A percentile compares a stretch with the other conserved stretches of the same genome.
These are phyloP conservation scores for Begonia fuchsioides DNA, from an alignment of 306 rosid genomes.

Conservation along the genomic window DNA sequence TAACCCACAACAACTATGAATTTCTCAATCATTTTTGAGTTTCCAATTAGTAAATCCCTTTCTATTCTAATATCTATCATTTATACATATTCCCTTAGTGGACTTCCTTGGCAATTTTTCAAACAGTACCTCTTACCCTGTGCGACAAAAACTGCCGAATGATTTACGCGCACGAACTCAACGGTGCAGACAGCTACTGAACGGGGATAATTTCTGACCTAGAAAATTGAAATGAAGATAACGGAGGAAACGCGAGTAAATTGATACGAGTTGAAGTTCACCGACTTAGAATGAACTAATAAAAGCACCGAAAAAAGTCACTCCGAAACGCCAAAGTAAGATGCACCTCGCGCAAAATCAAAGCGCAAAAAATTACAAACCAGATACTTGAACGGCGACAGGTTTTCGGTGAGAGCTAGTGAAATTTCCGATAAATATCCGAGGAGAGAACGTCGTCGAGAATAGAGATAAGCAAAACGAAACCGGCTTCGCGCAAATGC, in stretches of 20 bases:
- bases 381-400: slow-evolving; percentile 19
- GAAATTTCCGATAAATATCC: slow-evolving; percentile 14
- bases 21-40: too few relatives aligned
- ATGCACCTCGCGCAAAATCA: background rate
- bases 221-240: background rate
- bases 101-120: too few relatives aligned
- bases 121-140: too few relatives aligned
- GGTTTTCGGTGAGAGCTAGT: too few relatives aligned
- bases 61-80: too few relatives aligned
- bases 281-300: background rate
- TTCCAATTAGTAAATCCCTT: too few relatives aligned
- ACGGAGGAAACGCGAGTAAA: background rate
- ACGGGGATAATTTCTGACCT: background rate
- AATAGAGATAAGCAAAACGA: slow-evolving; percentile 21
- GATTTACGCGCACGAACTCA: background rate
- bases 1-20: too few relatives aligned
- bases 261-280: background rate
- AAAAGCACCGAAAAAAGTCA: background rate
- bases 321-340: background rate
- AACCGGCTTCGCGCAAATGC: slow-evolving; percentile 36
- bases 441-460: slow-evolving; percentile 8
- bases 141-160: too few relatives aligned
- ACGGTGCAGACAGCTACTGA: background rate
- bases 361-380: slow-evolving; percentile 17
- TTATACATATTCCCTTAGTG: too few relatives aligned